phyloP scores from a whole-genome alignment of 805 yeast genomes.

The Candida pini region DNA sequence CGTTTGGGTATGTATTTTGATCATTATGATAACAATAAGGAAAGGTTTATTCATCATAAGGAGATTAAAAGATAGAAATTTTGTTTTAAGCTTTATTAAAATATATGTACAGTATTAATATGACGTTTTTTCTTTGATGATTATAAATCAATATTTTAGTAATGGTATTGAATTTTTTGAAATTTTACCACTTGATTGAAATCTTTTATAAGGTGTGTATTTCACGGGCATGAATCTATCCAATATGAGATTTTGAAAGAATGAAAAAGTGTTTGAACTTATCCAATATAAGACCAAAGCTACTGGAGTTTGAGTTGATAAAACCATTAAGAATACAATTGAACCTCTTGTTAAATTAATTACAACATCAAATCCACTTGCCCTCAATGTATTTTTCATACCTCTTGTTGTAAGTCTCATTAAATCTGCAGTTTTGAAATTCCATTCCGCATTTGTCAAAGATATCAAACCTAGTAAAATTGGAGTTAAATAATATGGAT shows the following conservation, averaged over 20 bases:
- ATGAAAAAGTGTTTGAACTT: conserved; percentile 73
- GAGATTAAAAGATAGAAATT: too few relatives aligned
- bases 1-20: too few relatives aligned
- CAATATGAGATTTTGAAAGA: conserved; percentile 66
- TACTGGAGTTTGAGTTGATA: conserved; percentile 80
- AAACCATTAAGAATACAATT: conserved; percentile 73
- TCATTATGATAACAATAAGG: too few relatives aligned
- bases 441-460: conserved; percentile 78
- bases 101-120: neutral
- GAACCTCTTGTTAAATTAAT: conserved; percentile 70
- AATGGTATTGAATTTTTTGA: conserved; percentile 10
- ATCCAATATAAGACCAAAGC: conserved; percentile 87
- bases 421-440: conserved; percentile 55
- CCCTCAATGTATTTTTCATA: conserved; percentile 39
- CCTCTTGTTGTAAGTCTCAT: conserved; percentile 37
- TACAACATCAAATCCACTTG: conserved; percentile 57
- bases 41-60: too few relatives aligned
- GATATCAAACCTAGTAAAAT: conserved; percentile 64
- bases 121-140: too few relatives aligned
- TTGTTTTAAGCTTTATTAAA: too few relatives aligned
- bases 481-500: conserved; percentile 64
- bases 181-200: conserved; percentile 7
- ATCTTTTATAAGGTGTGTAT: conserved; percentile 38
- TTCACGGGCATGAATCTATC: conserved; percentile 60
- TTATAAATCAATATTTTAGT: conserved; percentile 12